Evolutionary conservation across 768 basidiomycete genomes (phyloP), one percentile per base, ranked within the genome.

Genomic region (Strobilomyces echinocephalus): DNA sequence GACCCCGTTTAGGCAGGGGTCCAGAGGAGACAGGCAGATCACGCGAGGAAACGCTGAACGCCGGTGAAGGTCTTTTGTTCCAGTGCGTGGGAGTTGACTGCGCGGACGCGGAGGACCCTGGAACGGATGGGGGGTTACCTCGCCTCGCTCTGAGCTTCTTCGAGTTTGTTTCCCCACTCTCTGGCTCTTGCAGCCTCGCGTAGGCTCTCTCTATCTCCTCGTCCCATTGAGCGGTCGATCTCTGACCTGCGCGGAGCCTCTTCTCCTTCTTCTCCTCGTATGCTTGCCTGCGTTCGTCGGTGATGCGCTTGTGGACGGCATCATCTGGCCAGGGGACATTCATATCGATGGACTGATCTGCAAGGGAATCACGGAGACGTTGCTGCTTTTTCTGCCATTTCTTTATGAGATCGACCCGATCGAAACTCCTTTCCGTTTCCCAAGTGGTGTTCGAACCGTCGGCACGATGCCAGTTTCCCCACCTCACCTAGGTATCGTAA

Each of bases 401-500:
- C 15, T 31, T 55, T 51, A 72, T 48, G 42, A 70, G 42, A 3
- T 55, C 43, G 6, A 35, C 7, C 5, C 52, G 54, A 7, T 68
- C 61, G 20, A 65, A 56, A 14, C 18, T 55, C 26, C 53, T 45
- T 14, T 63, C 61, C 21, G 64, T 67, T 36, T 76, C 63, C 82
- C 82, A 84, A 8, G 82, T 83, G 2, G 76, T 77, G 56, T 77
- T 79, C 8, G 82, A 78, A 0, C 76, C 79, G 58, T 84, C 78
- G 2, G 52, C 39, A 24, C 82, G 78, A 20, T 63, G 62, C 82
- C 82, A 84, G 36, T 70, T 67, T 18, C 64, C 71, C 82, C 82
- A 84, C 55, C 72, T 67, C 5, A 80, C 77, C 80, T 84, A 54
- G 44, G 20, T 28, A 30, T 49, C n/a, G 28, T 46, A n/a, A n/a